Percentiles rank a stretch among this genome's conserved stretches.
Evolutionary conservation across 2,329 filamentous ascomycete species (phyloP).

Genomic region (Talaromyces verruculosus): DNA sequence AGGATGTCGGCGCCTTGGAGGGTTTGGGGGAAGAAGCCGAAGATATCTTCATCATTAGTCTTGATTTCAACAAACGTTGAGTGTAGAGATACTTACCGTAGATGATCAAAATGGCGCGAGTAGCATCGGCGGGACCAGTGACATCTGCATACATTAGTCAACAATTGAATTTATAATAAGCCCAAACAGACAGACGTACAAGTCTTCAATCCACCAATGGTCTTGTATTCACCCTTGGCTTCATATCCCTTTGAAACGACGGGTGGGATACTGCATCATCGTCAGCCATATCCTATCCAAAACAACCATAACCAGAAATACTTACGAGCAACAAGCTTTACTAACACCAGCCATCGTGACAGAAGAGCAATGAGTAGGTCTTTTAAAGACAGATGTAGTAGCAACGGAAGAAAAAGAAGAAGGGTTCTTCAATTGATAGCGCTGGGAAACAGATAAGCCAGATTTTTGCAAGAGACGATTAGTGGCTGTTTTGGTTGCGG

Average conservation of each 20-base stretch:
- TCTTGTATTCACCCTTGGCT: conserved; percentile 59
- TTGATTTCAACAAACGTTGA: background rate
- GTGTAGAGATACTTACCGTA: conserved; percentile 40
- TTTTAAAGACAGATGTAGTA: background rate
- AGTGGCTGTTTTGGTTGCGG: background rate
- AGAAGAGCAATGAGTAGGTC: conserved; percentile 27
- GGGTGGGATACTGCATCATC: conserved; percentile 40
- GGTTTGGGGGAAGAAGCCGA: conserved; percentile 64
- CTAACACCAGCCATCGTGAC: conserved; percentile 42
- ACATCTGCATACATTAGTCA: conserved; percentile 43
- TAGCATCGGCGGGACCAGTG: conserved; percentile 57
- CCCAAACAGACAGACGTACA: conserved; percentile 42
- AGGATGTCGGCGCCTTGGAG: conserved; percentile 65
- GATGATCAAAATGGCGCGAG: conserved; percentile 58
- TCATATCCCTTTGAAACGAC: conserved; percentile 50
- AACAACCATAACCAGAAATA: background rate
- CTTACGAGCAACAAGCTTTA: conserved; percentile 48
- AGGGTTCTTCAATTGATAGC: conserved; percentile 1
- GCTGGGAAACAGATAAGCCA: background rate
- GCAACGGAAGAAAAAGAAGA: background rate
- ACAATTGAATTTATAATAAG: background rate
- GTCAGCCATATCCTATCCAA: conserved; percentile 17
- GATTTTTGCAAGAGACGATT: conserved; percentile 4
- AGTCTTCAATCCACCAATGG: conserved; percentile 62
- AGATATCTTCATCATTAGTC: conserved; percentile 52